Percentiles rank a stretch among this genome's conserved stretches.
Conservation (phyloP, 1,284 basidiomycete genomes). For the Omphalotus olearius region DNA sequence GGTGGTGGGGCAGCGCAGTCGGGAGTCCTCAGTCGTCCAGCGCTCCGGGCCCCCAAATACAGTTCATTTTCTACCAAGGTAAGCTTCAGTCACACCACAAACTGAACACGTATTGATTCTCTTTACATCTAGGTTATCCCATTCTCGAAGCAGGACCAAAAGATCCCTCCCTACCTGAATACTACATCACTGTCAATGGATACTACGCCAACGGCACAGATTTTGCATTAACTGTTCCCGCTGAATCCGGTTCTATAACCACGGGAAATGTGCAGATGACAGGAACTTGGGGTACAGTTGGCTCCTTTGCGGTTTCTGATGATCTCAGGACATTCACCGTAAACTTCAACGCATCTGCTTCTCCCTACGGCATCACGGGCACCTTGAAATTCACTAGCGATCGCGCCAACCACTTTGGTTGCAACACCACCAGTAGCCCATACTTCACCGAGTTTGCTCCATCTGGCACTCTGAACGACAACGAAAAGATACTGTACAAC, state of each 20-base stretch:
- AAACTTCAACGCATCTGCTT: conserved; percentile 12
- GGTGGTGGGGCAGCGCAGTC: conserved; percentile 22
- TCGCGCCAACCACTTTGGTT: conserved; percentile 19
- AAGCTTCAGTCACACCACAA: neutral
- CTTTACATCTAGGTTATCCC: conserved; percentile 18
- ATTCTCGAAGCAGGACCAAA: conserved; percentile 8
- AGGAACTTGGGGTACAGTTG: conserved; percentile 20
- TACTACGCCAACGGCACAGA: conserved; percentile 22
- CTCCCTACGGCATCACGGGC: conserved; percentile 10
- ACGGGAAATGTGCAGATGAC: conserved; percentile 10
- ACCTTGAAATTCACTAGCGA: conserved; percentile 17
- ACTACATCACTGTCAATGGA: conserved; percentile 22
- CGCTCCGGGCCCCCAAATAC: conserved; percentile 9
- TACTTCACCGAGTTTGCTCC: conserved; percentile 19
- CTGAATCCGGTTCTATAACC: conserved; percentile 17
- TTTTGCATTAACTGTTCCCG: conserved; percentile 18
- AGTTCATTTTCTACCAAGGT: conserved; percentile 16
- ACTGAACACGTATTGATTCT: neutral
- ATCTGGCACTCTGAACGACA: conserved; percentile 11
- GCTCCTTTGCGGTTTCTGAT: conserved; percentile 16
- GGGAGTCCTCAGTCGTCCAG: conserved; percentile 10
- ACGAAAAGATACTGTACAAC: conserved; percentile 20
- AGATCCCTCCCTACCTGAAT: conserved; percentile 18
- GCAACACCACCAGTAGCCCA: conserved; percentile 19
- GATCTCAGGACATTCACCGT: conserved; percentile 17